These are phyloP conservation scores for Paxillus rubicundulus DNA, from an alignment of 768 basidiomycete species.

Conservation along the genomic window DNA sequence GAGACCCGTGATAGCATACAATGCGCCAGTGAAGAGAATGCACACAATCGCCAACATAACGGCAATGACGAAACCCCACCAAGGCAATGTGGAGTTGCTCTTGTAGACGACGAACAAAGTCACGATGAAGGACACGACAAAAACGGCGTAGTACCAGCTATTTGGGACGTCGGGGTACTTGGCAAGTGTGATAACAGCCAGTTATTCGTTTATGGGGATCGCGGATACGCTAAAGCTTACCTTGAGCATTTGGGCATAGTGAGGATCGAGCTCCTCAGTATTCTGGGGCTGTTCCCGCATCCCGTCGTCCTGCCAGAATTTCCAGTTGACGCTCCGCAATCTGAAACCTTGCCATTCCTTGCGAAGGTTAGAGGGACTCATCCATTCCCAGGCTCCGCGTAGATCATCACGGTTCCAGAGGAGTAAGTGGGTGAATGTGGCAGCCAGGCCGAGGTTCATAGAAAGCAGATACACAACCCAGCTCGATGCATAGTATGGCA, in stretches of 20 bases:
- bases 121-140: conserved; percentile 40
- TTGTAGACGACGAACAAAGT: conserved; percentile 56
- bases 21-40: conserved; percentile 51
- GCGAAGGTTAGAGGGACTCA: conserved; percentile 31
- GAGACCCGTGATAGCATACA: conserved; percentile 48
- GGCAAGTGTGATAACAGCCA: neutral
- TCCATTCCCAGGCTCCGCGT: conserved; percentile 45
- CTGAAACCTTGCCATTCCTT: conserved; percentile 22
- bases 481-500: conserved; percentile 30
- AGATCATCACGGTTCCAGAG: conserved; percentile 56
- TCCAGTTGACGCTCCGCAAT: conserved; percentile 37
- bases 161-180: conserved; percentile 36
- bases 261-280: conserved; percentile 47
- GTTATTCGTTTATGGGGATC: conserved; percentile 6
- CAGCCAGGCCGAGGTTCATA: conserved; percentile 32
- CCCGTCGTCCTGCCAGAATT: conserved; percentile 32
- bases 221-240: conserved; percentile 15
- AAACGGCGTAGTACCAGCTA: conserved; percentile 31
- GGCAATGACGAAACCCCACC: conserved; percentile 58
- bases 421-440: conserved; percentile 50
- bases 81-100: conserved; percentile 51
- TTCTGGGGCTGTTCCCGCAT: conserved; percentile 29
- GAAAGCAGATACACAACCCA: conserved; percentile 22
- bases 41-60: conserved; percentile 49
- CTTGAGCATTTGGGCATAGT: conserved; percentile 50